Conservation (phyloP, 2,329 filamentous ascomycete species). For the Alternaria metachromatica region DNA sequence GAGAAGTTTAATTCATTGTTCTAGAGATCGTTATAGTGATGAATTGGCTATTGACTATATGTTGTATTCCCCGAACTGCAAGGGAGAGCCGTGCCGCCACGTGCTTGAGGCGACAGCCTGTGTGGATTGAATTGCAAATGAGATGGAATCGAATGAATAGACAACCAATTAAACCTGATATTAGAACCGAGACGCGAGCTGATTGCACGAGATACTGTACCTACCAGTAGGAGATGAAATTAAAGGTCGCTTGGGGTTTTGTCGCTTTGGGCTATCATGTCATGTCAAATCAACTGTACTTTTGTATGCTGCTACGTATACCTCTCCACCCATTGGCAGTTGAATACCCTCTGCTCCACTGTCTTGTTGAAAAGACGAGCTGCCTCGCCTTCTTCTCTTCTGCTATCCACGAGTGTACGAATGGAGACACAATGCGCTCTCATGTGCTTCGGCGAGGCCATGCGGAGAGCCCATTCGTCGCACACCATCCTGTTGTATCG, state of each 20-base stretch:
- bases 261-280: constrained; percentile 23
- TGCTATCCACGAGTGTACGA: background rate
- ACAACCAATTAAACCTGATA: background rate
- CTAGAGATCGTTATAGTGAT: background rate
- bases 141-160: background rate
- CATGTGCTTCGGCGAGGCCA: background rate
- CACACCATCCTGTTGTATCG: background rate
- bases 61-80: background rate
- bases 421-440: background rate
- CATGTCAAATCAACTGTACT: constrained; percentile 17
- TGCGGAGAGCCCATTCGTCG: background rate
- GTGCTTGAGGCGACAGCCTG: background rate
- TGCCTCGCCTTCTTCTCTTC: constrained; percentile 1
- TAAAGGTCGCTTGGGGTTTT: constrained; percentile 17
- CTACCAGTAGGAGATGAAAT: background rate
- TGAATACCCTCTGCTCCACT: constrained; percentile 14
- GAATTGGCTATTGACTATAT: background rate
- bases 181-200: background rate
- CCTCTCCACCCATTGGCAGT: constrained; percentile 10
- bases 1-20: background rate
- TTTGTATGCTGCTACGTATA: constrained; percentile 13
- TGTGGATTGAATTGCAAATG: background rate
- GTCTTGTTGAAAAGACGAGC: constrained; percentile 15
- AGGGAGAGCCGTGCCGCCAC: background rate
- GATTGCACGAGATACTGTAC: background rate